phyloP scores from a whole-genome alignment of 2,329 filamentous ascomycete genomes.

The Ascochyta rabiei region DNA sequence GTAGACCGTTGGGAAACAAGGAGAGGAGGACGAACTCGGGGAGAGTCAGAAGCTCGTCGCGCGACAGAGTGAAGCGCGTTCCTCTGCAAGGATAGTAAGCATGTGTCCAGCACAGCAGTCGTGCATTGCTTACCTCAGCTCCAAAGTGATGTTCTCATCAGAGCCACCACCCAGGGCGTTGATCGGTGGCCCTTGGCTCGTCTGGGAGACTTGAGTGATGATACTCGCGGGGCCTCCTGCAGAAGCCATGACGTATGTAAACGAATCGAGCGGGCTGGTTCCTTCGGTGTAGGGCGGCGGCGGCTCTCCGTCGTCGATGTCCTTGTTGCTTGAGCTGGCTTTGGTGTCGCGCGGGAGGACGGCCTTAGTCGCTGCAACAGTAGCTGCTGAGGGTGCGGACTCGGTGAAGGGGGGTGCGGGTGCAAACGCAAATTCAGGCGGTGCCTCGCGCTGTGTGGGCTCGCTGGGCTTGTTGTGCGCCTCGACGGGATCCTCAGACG shows the following conservation, averaged over 20 bases:
- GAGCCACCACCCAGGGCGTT: conserved; percentile 81
- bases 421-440: conserved; percentile 60
- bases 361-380: conserved; percentile 47
- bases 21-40: conserved; percentile 97
- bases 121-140: conserved; percentile 73
- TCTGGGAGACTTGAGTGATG: conserved; percentile 96
- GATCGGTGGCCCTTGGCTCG: conserved; percentile 74
- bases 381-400: conserved; percentile 55
- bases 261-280: conserved; percentile 86
- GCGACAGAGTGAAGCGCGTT: conserved; percentile 88
- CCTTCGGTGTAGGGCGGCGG: conserved; percentile 97
- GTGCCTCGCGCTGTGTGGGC: conserved; percentile 42
- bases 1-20: conserved; percentile 97
- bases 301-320: conserved; percentile 80
- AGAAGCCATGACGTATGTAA: conserved; percentile 96
- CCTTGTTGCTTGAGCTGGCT: conserved; percentile 73
- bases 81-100: conserved; percentile 64
- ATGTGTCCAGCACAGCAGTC: neutral
- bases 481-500: conserved; percentile 53
- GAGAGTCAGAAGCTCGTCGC: conserved; percentile 92
- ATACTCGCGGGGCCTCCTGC: conserved; percentile 97
- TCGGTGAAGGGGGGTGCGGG: conserved; percentile 58
- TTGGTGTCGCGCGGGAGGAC: conserved; percentile 88
- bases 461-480: conserved; percentile 55
- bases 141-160: conserved; percentile 94